Base-by-base conservation (phyloP, 495 filamentous ascomycete species). In the Copromyces sp. region DNA sequence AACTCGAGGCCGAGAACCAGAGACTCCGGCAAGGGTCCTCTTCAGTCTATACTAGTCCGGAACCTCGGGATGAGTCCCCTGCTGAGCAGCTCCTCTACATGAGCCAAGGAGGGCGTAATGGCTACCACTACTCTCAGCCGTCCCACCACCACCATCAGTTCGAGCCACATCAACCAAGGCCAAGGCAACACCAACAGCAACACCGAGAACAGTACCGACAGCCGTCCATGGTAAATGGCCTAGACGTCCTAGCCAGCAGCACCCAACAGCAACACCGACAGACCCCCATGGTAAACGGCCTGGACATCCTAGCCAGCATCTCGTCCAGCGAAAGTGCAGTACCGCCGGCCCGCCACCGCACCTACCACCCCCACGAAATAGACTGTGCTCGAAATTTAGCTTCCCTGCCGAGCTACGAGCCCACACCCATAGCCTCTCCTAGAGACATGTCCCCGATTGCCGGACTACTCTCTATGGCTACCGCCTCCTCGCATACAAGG, bases 1-100 rank as follows among this genome's bases (percentile, higher is more conserved):
- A 39, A 12, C 68, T 81, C 35, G 68, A 73, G 0, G 68, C 75
- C 69, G 76, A 81, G 69, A 70, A 77, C 3, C 69, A 69, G 3
- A 68, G 73, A 9, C 71, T 78, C 35, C 74, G 65, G 29, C 12
- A 65, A 65, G 53, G 24, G 6, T 65, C 53, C 14, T 17, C 29
- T 17, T 65, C 53, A 35, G 29, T 65, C 53, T 65, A 65, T 35
- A 65, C 24, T 17, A 37, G 35, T 37, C 24, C 53, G 3, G 53
- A 65, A 65, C 29, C 53, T 14, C 53, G 53, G 53, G 29, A 65
- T 35, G 53, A 65, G 29, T 65, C 53, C 16, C 53, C 53, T 35
- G 53, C 53, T 17, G 53, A 65, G 53, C 53, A 65, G 14, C 53
- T 65, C 53, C 53, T 65, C 53, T 65, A 65, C 53, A 65, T 65